phyloP scores from a whole-genome alignment of 2,329 filamentous ascomycete genomes.

The Aspergillus neoniger region DNA sequence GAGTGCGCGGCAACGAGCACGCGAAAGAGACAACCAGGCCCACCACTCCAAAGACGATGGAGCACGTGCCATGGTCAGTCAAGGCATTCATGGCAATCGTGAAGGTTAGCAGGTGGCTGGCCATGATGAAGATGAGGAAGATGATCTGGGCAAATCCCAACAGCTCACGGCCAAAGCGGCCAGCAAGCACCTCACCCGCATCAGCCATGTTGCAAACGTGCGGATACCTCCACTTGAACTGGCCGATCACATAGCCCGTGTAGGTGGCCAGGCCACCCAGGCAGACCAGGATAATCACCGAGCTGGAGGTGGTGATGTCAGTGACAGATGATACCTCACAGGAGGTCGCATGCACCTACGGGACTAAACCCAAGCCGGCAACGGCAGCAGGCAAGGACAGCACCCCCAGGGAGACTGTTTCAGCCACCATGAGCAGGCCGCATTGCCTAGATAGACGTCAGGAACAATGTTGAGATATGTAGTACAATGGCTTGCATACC shows the following conservation, averaged over 20 bases:
- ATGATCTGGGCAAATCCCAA: constrained; percentile 63
- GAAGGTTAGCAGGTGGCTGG: constrained; percentile 71
- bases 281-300: constrained; percentile 55
- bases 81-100: constrained; percentile 68
- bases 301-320: constrained; percentile 32
- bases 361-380: constrained; percentile 55
- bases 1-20: constrained; percentile 62
- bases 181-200: constrained; percentile 63
- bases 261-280: constrained; percentile 61
- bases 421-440: constrained; percentile 58
- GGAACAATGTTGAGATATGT: not conserved
- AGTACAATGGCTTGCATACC: constrained; percentile 23
- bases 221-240: constrained; percentile 60
- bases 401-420: constrained; percentile 60
- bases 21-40: constrained; percentile 61
- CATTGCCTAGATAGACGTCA: constrained; percentile 46
- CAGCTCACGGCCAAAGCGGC: constrained; percentile 62
- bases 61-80: constrained; percentile 62
- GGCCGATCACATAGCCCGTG: constrained; percentile 61
- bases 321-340: not conserved
- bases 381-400: constrained; percentile 57
- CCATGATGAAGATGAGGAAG: constrained; percentile 69
- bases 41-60: constrained; percentile 64
- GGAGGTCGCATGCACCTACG: constrained; percentile 35
- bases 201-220: constrained; percentile 68